Base-by-base conservation (phyloP, 768 basidiomycete species). In the Termitomyces sp. region DNA sequence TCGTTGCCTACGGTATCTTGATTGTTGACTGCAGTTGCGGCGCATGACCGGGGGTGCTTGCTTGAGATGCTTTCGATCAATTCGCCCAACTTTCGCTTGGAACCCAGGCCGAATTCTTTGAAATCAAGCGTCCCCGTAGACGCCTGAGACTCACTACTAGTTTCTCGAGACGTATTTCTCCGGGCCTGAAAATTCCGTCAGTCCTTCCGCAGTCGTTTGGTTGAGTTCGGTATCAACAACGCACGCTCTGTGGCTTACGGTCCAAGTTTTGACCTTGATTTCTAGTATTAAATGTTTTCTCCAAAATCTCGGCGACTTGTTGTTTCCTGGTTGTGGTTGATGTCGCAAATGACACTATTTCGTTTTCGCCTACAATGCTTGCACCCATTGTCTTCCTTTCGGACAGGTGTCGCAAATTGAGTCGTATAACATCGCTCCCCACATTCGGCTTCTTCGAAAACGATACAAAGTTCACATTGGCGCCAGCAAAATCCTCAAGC, bases 401-500 rank as follows among this genome's bases (percentile, higher is more conserved):
- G 10, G 34, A 31, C 4, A 63, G 32, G 25, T 63, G 62, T 20
- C 62, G 58, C 40, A 56, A 29, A 56, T 56, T 60, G 8, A 60
- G 34, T n/a, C 32, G 7, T 32, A 60, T 12, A 29, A 56, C 42
- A 11, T 60, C 48, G n/a, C 31, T 8, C 0, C 34, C 55, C 31
- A 55, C 31, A 4, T 32, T 42, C 12, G 31, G 43, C 7, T 34
- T 17, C 43, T 45, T 20, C 34, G 43, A 34, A 29, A 38, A 37
- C n/a, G 1, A 10, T 38, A 38, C 14, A 8, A 25, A 52, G 38
- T 31, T 43, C 10, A 55, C 40, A 17, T 43, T 32, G 17, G 38
- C 17, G 17, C 29, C 40, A 32, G 54, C 38, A 17, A 42, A 15
- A 32, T 49, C 31, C 6, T 48, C 47, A 31, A 3, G 36, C 20